A percentile compares a stretch with the other conserved stretches of the same genome.
Conservation (phyloP, 225 moss, liverwort and hornwort species). For the Anthoceros angustus region DNA sequence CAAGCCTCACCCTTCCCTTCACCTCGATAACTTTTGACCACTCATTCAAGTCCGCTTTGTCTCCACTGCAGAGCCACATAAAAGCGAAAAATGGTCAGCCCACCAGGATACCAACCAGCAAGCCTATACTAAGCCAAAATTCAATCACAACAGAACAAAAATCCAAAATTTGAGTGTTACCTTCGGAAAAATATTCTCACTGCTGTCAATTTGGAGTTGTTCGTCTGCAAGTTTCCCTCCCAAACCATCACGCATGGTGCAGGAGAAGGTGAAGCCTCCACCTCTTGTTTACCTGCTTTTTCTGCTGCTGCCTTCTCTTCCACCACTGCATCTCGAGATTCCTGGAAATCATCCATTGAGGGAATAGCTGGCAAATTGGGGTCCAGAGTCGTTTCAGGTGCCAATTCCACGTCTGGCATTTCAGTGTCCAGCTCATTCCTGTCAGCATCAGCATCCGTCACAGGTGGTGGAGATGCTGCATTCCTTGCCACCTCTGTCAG, state of each 20-base stretch:
- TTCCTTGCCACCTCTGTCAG: not conserved
- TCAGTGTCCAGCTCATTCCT: constrained; percentile 7
- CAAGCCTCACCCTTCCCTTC: constrained; percentile 84
- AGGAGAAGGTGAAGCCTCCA: constrained; percentile 5
- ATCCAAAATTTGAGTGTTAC: constrained; percentile 5
- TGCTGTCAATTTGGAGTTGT: constrained; percentile 14
- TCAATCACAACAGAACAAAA: not conserved
- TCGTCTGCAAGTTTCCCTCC: constrained; percentile 22
- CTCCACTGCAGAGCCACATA: constrained; percentile 40
- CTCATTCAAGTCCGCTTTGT: constrained; percentile 55
- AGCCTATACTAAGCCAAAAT: not conserved
- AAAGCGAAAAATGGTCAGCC: not conserved
- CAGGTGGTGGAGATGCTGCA: not conserved
- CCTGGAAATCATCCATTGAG: constrained; percentile 56
- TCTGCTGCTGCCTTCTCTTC: constrained; percentile 32
- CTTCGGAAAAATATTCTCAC: constrained; percentile 19
- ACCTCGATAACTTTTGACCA: constrained; percentile 87
- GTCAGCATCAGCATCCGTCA: not conserved
- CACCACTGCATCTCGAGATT: constrained; percentile 30
- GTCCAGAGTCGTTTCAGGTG: constrained; percentile 17
- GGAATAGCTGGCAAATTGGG: constrained; percentile 35
- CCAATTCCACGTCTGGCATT: not conserved
- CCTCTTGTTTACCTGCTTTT: constrained; percentile 14
- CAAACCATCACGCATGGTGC: constrained; percentile 21
- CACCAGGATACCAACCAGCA: too few relatives aligned